phyloP scores from a whole-genome alignment of 371 early-diverging fungal species.

The Rhizopus arrhizus region DNA sequence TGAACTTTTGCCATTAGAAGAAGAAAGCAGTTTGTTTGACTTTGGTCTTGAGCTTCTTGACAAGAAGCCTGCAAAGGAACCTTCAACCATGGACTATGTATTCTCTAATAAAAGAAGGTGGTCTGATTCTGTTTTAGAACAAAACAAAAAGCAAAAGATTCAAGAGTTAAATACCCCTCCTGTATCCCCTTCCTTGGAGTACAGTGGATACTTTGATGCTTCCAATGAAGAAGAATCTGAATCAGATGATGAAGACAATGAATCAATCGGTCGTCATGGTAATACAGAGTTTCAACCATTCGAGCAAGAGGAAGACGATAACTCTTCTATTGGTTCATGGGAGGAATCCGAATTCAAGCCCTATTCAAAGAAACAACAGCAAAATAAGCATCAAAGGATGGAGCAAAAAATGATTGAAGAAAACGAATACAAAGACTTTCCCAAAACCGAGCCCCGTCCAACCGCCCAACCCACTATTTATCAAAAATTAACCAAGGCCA shows the following conservation, averaged over 20 bases:
- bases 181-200: conserved; percentile 11
- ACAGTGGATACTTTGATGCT: conserved; percentile 18
- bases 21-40: conserved; percentile 21
- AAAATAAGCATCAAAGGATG: background rate
- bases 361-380: background rate
- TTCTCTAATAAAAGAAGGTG: conserved; percentile 23
- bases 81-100: conserved; percentile 6
- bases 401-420: background rate
- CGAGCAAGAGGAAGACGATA: conserved; percentile 14
- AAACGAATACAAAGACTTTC: background rate
- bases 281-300: background rate
- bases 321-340: conserved; percentile 8
- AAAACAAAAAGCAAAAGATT: conserved; percentile 23
- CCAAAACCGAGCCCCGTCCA: conserved; percentile 10
- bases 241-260: background rate
- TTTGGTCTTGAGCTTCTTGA: conserved; percentile 27
- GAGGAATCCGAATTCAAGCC: background rate
- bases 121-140: conserved; percentile 29
- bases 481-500: conserved; percentile 64
- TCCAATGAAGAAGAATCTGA: conserved; percentile 14
- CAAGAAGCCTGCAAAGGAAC: conserved; percentile 13
- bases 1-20: conserved; percentile 6
- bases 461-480: conserved; percentile 53
- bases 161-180: conserved; percentile 8
- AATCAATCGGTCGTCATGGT: background rate